A percentile compares a stretch with the other conserved stretches of the same genome.
Conservation (phyloP, 208 protist species). For the Acanthamoeba pearcei region DNA sequence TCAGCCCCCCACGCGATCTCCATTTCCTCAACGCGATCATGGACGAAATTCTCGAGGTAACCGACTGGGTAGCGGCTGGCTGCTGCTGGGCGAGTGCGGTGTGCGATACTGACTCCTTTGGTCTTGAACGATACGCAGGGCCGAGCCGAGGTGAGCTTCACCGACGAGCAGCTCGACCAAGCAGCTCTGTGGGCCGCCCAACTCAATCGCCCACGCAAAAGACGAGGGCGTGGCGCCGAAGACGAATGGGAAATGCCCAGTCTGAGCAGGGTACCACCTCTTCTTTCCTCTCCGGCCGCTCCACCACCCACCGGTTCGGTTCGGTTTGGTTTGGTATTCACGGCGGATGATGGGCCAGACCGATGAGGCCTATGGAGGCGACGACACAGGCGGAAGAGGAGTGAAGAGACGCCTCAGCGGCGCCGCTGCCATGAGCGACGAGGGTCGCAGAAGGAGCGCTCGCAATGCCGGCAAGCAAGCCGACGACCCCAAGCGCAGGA, state of each 20-base stretch:
- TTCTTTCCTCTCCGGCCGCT: neutral
- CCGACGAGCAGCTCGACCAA: slow-evolving; percentile 34
- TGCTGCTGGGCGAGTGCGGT: too few relatives aligned
- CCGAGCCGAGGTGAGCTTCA: neutral
- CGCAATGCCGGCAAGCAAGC: neutral
- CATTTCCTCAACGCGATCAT: slow-evolving; percentile 39
- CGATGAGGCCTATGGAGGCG: neutral
- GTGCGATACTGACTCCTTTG: too few relatives aligned
- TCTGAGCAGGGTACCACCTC: neutral
- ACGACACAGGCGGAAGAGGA: slow-evolving; percentile 12
- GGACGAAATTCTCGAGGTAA: slow-evolving; percentile 61
- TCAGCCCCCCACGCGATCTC: neutral
- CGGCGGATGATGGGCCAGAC: neutral
- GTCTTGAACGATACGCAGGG: neutral
- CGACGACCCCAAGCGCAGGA: neutral
- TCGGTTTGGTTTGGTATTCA: too few relatives aligned
- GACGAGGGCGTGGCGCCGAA: slow-evolving; percentile 34
- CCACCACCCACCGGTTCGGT: neutral
- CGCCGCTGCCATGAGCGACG: neutral
- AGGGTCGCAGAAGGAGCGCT: slow-evolving; percentile 9
- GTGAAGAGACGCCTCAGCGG: slow-evolving; percentile 9
- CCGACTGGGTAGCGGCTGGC: neutral
- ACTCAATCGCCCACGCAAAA: slow-evolving; percentile 13
- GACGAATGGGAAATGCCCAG: slow-evolving; percentile 34
- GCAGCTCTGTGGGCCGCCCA: neutral